Base-by-base conservation (phyloP, 257 asterid species). In the Nicotiana undulata region DNA sequence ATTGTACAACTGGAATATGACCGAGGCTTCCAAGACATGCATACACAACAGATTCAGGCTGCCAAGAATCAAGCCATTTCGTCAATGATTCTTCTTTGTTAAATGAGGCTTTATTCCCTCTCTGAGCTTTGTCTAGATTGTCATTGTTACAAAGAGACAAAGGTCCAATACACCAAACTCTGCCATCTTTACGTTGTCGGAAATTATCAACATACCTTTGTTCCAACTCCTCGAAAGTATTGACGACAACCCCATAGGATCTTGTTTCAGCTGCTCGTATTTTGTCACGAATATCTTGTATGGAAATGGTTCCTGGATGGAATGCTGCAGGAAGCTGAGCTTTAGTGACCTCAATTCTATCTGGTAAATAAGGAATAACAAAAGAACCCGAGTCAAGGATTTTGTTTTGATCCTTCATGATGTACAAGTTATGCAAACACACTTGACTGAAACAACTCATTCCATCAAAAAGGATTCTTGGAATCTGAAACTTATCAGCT, bases 111-210 rank as follows among this genome's bases (percentile, higher is more conserved):
- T 72, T 72, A 13, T 72, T 72, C 59, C 77, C 60, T 72, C 59
- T 72, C 22, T 46, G 37, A 44, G 77, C 22, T 72, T 72, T 72
- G 1, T 46, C 77, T 72, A 6, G 8, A 46, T 46, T 44, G 51
- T 40, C 76, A 28, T 55, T 29, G 60, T 32, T 22, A 18, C 37
- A 70, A 6, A 80, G 58, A 4, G 60, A 67, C 46, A 55, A 61
- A 32, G 79, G 79, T 46, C 83, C 83, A 22, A 81, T 24, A 26
- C 83, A 81, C 80, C 83, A 81, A 17, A 81, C 80, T 46, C 13
- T 56, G 17, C 65, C 31, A 17, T 77, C 40, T 67, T 40, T 81
- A 0, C 12, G 63, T 66, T 81, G 59, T 81, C 4, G 3, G 59
- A 34, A 81, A 20, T 81, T 31, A 9, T 56, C 77, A 13, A 59